Conservation (phyloP, 2,329 filamentous ascomycete genomes). For the Emmonsiellopsis sp. region DNA sequence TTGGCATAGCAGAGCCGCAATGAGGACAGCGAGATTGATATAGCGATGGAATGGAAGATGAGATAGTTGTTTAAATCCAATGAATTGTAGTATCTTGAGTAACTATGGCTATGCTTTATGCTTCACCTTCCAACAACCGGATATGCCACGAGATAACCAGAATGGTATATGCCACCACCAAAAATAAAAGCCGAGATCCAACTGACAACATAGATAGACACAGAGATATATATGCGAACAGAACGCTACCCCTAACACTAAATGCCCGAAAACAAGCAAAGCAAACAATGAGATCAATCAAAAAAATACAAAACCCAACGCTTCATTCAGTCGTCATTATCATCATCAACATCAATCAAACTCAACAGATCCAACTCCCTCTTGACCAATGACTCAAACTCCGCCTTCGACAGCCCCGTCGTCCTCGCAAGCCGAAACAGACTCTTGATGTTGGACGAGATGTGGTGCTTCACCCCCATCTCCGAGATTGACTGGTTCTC, state of each 20-base stretch:
- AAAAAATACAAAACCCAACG: background rate
- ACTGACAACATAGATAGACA: too few relatives aligned
- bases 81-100: too few relatives aligned
- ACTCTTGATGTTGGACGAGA: constrained; percentile 55
- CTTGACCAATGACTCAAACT: constrained; percentile 52
- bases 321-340: background rate
- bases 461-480: constrained; percentile 54
- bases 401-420: constrained; percentile 48
- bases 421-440: constrained; percentile 52
- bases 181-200: too few relatives aligned
- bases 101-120: too few relatives aligned
- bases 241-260: background rate
- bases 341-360: constrained; percentile 43
- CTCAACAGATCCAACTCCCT: constrained; percentile 51
- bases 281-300: background rate
- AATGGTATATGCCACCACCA: too few relatives aligned
- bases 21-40: too few relatives aligned
- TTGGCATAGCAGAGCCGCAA: too few relatives aligned
- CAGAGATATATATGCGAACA: background rate
- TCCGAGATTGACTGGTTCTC: constrained; percentile 46
- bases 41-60: too few relatives aligned
- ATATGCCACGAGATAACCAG: too few relatives aligned
- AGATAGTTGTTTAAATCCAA: too few relatives aligned
- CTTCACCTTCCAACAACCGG: too few relatives aligned
- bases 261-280: background rate